Evolutionary conservation across 2,329 filamentous ascomycete species (phyloP).

Genomic region (Colletotrichum siamense): DNA sequence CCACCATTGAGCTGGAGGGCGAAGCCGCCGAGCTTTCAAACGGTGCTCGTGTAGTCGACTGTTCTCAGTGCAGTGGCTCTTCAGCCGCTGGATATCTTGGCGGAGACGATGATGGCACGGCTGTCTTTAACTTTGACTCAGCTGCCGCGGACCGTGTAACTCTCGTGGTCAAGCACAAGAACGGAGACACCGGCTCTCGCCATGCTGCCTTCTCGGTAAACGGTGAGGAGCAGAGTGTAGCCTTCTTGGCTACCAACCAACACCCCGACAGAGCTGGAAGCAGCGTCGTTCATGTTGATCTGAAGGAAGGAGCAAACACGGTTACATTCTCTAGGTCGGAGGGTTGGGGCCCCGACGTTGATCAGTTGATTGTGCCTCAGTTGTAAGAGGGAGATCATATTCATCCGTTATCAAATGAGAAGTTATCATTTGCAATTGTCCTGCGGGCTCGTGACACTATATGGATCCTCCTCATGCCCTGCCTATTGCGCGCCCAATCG

Average conservation of each 20-base stretch:
- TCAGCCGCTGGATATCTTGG: slow-evolving; percentile 61
- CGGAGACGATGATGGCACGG: slow-evolving; percentile 47
- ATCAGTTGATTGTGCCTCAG: slow-evolving; percentile 57
- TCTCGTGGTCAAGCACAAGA: slow-evolving; percentile 59
- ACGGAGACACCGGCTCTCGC: slow-evolving; percentile 58
- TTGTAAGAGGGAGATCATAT: background rate
- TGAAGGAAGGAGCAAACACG: slow-evolving; percentile 55
- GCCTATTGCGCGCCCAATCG: background rate
- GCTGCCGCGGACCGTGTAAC: slow-evolving; percentile 51
- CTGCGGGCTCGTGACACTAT: background rate
- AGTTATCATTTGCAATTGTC: fast-evolving
- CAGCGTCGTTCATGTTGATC: slow-evolving; percentile 51
- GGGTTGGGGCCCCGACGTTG: slow-evolving; percentile 56
- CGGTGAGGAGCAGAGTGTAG: slow-evolving; percentile 52
- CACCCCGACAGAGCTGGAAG: slow-evolving; percentile 42
- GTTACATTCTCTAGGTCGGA: slow-evolving; percentile 49
- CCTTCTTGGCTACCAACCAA: slow-evolving; percentile 57
- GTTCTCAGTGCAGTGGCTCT: slow-evolving; percentile 55
- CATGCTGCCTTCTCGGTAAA: slow-evolving; percentile 63
- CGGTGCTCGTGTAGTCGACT: slow-evolving; percentile 51
- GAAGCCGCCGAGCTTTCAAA: slow-evolving; percentile 51
- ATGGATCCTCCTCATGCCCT: fast-evolving
- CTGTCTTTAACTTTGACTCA: slow-evolving; percentile 54
- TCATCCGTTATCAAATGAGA: too few species aligned
- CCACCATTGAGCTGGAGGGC: slow-evolving; percentile 56